Base-by-base conservation (phyloP, 208 protist genomes). In the Giardia muris region DNA sequence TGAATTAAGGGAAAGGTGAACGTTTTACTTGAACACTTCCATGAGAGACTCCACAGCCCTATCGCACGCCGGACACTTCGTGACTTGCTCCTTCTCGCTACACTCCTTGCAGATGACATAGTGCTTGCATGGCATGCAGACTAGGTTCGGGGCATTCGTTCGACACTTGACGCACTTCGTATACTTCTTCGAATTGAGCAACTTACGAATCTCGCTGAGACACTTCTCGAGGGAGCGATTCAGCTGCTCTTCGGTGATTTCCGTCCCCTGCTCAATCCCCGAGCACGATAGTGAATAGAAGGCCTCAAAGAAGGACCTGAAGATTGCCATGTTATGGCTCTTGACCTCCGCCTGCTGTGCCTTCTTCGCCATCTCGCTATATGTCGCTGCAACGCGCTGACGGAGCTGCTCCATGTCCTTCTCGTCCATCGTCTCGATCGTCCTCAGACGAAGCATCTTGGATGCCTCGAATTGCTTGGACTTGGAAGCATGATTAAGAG, bases 61-160 rank as follows among this genome's bases (percentile, higher is more conserved):
- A 30, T 76, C 30, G 57, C 57, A 76, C 10, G 57, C 57, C 10
- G 19, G 57, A 76, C 57, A 76, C 19, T 39, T 30, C 57, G 10
- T 76, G 57, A 10, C 30, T 10, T 10, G 19, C 19, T 39, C 57
- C 19, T 76, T 30, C 57, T 76, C 30, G 19, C 57, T 30, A 30
- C 57, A 76, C 19, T 76, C 57, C 57, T 76, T 76, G 57, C 57
- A 76, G 57, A 76, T 10, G 57, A 76, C 57, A 30, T 76, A 76
- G 57, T 76, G 57, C 57, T 76, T 76, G 57, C 57, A 76, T 30
- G 57, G 57, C 57, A 76, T 76, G 57, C 57, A 76, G 57, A 76
- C 57, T 30, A 76, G 57, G 57, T 76, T 76, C 19, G 57, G 57
- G 57, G 57, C 57, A 30, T 76, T 76, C 19, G 57, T 30, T 10